These are phyloP conservation scores for Aspergillus eucalypticola DNA, from an alignment of 2,329 filamentous ascomycete genomes.

Conservation along the genomic window DNA sequence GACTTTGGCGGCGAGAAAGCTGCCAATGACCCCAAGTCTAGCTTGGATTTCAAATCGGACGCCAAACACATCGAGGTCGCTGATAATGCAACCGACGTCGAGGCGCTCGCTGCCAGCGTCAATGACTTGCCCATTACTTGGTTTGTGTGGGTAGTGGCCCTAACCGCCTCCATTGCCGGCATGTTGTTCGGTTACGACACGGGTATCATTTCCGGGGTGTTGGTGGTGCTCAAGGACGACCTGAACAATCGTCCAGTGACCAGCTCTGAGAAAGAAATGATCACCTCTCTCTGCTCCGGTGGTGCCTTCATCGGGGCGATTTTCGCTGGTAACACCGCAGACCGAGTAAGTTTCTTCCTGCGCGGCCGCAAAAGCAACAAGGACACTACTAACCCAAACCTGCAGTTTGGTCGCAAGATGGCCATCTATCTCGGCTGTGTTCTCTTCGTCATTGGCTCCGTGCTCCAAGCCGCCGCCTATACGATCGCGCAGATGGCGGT, in stretches of 20 bases:
- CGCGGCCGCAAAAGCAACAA: not conserved
- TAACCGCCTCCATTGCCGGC: slow-evolving; percentile 37
- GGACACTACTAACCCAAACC: slow-evolving; percentile 27
- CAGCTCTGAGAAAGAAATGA: slow-evolving; percentile 52
- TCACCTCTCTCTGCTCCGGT: slow-evolving; percentile 54
- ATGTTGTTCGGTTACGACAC: slow-evolving; percentile 49
- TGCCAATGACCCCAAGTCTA: not conserved
- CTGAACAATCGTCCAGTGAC: slow-evolving; percentile 43
- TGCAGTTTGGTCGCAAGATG: slow-evolving; percentile 42
- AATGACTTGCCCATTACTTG: slow-evolving; percentile 42
- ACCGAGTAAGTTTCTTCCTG: slow-evolving; percentile 33
- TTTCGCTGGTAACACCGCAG: slow-evolving; percentile 39
- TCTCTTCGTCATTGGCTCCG: slow-evolving; percentile 43
- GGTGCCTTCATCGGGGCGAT: slow-evolving; percentile 51
- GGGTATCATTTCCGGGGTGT: slow-evolving; percentile 48
- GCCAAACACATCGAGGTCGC: slow-evolving; percentile 15
- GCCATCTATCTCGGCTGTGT: slow-evolving; percentile 45
- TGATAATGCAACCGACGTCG: slow-evolving; percentile 6
- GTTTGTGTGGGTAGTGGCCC: slow-evolving; percentile 42
- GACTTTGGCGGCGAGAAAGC: not conserved
- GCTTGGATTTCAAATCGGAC: slow-evolving; percentile 2
- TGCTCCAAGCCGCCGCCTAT: slow-evolving; percentile 40
- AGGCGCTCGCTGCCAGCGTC: slow-evolving; percentile 20
- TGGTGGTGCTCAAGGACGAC: slow-evolving; percentile 36
- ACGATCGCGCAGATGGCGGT: slow-evolving; percentile 47